Evolutionary conservation across 257 asterid species (phyloP).

Genomic region (Cordia subcordata): DNA sequence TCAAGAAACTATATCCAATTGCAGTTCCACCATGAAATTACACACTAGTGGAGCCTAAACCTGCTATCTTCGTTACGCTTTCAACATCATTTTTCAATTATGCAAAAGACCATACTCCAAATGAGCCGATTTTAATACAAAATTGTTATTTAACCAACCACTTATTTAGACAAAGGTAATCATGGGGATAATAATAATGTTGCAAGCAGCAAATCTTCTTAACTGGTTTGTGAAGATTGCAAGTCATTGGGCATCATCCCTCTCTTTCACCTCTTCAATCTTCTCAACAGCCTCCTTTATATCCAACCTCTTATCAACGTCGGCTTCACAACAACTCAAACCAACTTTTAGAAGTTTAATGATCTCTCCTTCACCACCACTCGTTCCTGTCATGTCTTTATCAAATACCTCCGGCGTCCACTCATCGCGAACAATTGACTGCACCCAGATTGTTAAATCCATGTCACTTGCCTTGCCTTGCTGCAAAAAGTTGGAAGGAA

Average conservation of each 20-base stretch:
- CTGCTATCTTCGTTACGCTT: neutral
- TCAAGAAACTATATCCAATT: neutral
- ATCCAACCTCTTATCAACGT: conserved; percentile 62
- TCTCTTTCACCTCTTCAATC: conserved; percentile 63
- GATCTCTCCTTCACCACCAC: conserved; percentile 49
- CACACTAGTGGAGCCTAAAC: neutral
- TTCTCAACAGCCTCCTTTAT: conserved; percentile 47
- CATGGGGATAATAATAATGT: too few species aligned
- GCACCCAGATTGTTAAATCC: conserved; percentile 55
- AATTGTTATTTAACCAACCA: neutral
- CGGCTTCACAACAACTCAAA: conserved; percentile 47
- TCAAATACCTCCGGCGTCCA: conserved; percentile 48
- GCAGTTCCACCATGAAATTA: neutral
- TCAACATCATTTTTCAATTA: neutral
- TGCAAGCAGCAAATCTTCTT: too few species aligned
- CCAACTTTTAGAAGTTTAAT: conserved; percentile 62
- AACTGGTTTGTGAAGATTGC: too few species aligned
- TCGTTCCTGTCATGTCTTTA: conserved; percentile 40
- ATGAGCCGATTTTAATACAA: neutral
- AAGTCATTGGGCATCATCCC: conserved; percentile 5
- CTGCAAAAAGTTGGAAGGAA: conserved; percentile 65
- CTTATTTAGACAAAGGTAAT: too few species aligned
- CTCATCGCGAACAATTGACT: conserved; percentile 28
- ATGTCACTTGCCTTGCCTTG: conserved; percentile 43
- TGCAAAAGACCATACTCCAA: too few species aligned